Conservation (phyloP, 257 asterid species). For the Solanum dulcamara region DNA sequence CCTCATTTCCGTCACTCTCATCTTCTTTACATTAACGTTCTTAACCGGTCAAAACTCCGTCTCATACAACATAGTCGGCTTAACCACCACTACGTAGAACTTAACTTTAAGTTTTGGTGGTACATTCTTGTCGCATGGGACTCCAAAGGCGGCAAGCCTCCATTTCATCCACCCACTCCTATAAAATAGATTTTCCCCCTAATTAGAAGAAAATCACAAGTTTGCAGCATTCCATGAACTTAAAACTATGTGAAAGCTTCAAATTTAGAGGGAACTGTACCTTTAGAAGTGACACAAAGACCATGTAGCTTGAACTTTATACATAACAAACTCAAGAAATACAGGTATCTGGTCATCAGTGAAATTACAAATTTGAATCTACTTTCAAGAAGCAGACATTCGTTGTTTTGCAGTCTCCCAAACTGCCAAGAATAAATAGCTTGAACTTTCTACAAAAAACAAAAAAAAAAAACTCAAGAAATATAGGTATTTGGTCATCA, state of each 20-base stretch:
- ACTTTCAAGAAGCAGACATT: not conserved
- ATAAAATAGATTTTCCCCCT: not conserved
- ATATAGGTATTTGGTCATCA: not conserved
- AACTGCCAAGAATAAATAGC: too few species aligned
- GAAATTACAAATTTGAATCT: not conserved
- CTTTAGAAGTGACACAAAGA: not conserved
- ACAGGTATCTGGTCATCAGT: not conserved
- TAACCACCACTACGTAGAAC: not conserved
- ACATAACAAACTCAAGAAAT: not conserved
- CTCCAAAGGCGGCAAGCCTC: not conserved
- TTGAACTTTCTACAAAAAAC: not conserved
- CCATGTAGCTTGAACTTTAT: not conserved
- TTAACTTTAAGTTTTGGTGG: not conserved
- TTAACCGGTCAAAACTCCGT: not conserved
- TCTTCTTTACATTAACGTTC: not conserved
- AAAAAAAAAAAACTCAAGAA: not conserved
- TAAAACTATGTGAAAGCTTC: not conserved
- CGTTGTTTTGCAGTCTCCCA: not conserved
- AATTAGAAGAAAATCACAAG: not conserved
- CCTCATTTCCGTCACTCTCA: not conserved
- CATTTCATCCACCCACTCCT: not conserved
- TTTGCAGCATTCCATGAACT: not conserved
- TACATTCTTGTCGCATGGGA: not conserved
- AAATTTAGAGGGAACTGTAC: not conserved
- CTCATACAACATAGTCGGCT: not conserved